These are phyloP conservation scores for Melastoma candidum DNA, from an alignment of 441 rosid genomes.

Conservation along the genomic window DNA sequence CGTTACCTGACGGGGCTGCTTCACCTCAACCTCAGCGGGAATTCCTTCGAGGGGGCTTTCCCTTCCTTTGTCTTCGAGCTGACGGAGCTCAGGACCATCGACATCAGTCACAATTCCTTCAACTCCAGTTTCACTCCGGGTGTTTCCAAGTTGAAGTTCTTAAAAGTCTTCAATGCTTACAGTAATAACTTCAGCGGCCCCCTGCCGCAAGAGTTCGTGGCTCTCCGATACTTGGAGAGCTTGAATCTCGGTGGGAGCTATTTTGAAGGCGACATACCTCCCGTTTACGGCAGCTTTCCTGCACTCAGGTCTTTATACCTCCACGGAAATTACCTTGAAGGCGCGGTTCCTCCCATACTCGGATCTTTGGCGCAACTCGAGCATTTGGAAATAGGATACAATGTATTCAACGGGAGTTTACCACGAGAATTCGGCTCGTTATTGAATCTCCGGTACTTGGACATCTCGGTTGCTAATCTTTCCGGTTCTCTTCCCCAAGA, in stretches of 20 bases:
- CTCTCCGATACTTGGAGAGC: conserved; percentile 52
- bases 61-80: conserved; percentile 47
- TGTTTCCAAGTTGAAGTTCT: conserved; percentile 57
- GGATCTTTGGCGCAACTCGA: conserved; percentile 52
- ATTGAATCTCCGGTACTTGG: conserved; percentile 53
- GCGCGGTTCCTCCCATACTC: conserved; percentile 49
- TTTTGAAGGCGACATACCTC: conserved; percentile 70
- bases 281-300: conserved; percentile 40
- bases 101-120: conserved; percentile 76
- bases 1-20: conserved; percentile 42
- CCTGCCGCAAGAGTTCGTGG: conserved; percentile 42
- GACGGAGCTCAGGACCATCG: conserved; percentile 42
- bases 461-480: conserved; percentile 51
- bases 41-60: conserved; percentile 55
- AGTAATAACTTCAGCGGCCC: conserved; percentile 70
- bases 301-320: conserved; percentile 46
- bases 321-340: conserved; percentile 61
- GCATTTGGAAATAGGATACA: conserved; percentile 77
- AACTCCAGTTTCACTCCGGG: conserved; percentile 66
- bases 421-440: conserved; percentile 48
- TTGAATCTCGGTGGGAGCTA: conserved; percentile 93
- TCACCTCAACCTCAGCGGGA: conserved; percentile 65
- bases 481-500: conserved; percentile 49
- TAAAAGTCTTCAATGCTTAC: conserved; percentile 56
- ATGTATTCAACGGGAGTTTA: conserved; percentile 40